phyloP scores from a whole-genome alignment of 805 yeast genomes.

The Kazachstania africana region DNA sequence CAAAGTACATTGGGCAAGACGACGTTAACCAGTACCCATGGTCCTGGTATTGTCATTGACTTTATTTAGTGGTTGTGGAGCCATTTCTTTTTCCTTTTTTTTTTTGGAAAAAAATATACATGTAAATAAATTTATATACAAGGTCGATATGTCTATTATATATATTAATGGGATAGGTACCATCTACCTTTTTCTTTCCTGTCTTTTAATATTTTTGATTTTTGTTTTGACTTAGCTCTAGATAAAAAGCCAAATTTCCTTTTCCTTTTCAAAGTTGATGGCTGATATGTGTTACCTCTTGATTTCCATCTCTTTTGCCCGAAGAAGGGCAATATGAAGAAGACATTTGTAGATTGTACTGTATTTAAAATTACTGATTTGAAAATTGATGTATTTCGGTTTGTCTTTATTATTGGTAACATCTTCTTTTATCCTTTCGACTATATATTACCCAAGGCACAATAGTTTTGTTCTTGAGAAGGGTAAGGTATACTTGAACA shows the following conservation, averaged over 20 bases:
- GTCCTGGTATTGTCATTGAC: slow-evolving; percentile 68
- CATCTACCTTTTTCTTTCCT: slow-evolving; percentile 87
- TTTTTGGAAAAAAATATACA: neutral
- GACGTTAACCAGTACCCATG: slow-evolving; percentile 54
- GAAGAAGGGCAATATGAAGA: slow-evolving; percentile 3
- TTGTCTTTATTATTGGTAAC: too few species aligned
- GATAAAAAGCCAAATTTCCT: slow-evolving; percentile 84
- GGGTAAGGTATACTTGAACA: too few species aligned
- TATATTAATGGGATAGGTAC: slow-evolving; percentile 64
- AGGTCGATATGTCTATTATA: neutral
- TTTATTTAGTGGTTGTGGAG: slow-evolving; percentile 17
- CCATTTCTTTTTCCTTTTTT: neutral
- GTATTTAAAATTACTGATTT: slow-evolving; percentile 16
- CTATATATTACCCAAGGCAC: too few species aligned
- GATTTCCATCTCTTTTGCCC: slow-evolving; percentile 62
- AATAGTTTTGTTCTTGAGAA: too few species aligned
- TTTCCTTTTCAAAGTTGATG: slow-evolving; percentile 81
- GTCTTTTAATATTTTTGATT: slow-evolving; percentile 66
- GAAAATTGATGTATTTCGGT: too few species aligned
- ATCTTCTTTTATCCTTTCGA: too few species aligned
- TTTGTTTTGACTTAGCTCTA: slow-evolving; percentile 60
- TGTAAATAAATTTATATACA: neutral
- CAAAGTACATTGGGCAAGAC: slow-evolving; percentile 64
- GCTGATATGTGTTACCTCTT: slow-evolving; percentile 92
- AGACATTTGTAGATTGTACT: slow-evolving; percentile 4